Percentiles rank a stretch among this genome's conserved stretches.
phyloP scores from a whole-genome alignment of 169 alveolate genomes.

The Babesia ovata region DNA sequence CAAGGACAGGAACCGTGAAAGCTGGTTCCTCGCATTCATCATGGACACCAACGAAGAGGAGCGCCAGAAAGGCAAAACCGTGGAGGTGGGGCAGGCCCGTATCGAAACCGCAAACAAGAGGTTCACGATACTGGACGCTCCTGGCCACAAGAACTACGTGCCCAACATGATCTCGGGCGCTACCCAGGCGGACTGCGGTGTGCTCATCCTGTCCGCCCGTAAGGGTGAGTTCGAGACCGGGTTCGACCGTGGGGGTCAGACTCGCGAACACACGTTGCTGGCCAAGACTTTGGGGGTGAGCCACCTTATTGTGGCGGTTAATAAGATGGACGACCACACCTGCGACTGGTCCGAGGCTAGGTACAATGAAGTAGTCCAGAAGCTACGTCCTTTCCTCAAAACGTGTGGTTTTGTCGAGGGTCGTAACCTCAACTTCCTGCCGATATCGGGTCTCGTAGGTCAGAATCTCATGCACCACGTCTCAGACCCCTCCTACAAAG shows the following conservation, averaged over 20 bases:
- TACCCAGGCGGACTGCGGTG: slow-evolving; percentile 99
- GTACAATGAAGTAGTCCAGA: slow-evolving; percentile 81
- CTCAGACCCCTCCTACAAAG: slow-evolving; percentile 63
- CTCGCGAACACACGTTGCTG: slow-evolving; percentile 98
- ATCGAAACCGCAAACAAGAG: slow-evolving; percentile 92
- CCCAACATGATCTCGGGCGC: slow-evolving; percentile 99
- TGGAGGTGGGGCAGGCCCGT: slow-evolving; percentile 98
- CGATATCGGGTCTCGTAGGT: slow-evolving; percentile 97
- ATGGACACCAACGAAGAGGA: slow-evolving; percentile 99
- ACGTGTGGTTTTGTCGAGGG: slow-evolving; percentile 88
- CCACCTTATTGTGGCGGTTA: slow-evolving; percentile 94
- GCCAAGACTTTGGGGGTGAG: slow-evolving; percentile 97
- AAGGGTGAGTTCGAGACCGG: slow-evolving; percentile 99
- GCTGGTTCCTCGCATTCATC: slow-evolving; percentile 99
- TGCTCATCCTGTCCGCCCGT: slow-evolving; percentile 94
- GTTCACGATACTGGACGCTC: slow-evolving; percentile 99
- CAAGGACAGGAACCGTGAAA: slow-evolving; percentile 95
- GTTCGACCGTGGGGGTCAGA: slow-evolving; percentile 99
- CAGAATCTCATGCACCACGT: slow-evolving; percentile 90
- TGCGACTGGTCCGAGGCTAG: slow-evolving; percentile 93
- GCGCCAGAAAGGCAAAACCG: slow-evolving; percentile 97
- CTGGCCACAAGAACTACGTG: slow-evolving; percentile 99
- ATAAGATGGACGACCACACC: slow-evolving; percentile 99
- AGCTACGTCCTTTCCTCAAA: slow-evolving; percentile 88
- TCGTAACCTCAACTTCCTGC: slow-evolving; percentile 91